phyloP scores from a whole-genome alignment of 1,139 yeast species.

The Nadsonia commutata region DNA sequence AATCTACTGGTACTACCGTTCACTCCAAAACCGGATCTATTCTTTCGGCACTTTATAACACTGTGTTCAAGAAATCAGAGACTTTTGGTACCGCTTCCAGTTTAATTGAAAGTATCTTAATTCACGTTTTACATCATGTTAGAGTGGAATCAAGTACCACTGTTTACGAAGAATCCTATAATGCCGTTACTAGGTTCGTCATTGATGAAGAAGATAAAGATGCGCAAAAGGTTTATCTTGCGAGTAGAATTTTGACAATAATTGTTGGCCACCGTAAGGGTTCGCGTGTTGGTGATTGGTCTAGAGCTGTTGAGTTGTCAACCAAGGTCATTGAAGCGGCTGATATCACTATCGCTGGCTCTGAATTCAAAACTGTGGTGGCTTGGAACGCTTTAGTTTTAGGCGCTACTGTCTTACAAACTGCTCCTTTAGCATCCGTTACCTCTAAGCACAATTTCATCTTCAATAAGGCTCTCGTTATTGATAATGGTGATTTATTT shows the following conservation, averaged over 20 bases:
- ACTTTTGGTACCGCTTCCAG: constrained; percentile 7
- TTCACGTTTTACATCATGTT: constrained; percentile 47
- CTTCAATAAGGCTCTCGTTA: neutral
- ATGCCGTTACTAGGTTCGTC: constrained; percentile 10
- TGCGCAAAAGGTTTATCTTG: constrained; percentile 3
- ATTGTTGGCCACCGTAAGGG: constrained; percentile 26
- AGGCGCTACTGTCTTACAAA: neutral
- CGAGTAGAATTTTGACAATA: constrained; percentile 15
- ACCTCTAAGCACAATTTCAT: neutral
- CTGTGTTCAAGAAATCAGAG: neutral
- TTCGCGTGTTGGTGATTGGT: constrained; percentile 24
- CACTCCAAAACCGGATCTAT: constrained; percentile 56
- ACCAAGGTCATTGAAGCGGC: constrained; percentile 3
- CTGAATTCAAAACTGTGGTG: neutral
- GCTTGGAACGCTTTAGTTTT: neutral
- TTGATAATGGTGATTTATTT: constrained; percentile 7
- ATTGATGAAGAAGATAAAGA: constrained; percentile 4
- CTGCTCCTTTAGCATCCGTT: neutral
- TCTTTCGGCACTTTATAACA: constrained; percentile 11
- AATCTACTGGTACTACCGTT: constrained; percentile 52
- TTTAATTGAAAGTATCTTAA: constrained; percentile 13
- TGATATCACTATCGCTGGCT: constrained; percentile 5
- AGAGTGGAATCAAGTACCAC: constrained; percentile 37
- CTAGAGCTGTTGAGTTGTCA: constrained; percentile 10
- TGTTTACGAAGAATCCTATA: constrained; percentile 20